Base-by-base conservation (phyloP, 1,284 basidiomycete genomes). In the Chiua sp. region DNA sequence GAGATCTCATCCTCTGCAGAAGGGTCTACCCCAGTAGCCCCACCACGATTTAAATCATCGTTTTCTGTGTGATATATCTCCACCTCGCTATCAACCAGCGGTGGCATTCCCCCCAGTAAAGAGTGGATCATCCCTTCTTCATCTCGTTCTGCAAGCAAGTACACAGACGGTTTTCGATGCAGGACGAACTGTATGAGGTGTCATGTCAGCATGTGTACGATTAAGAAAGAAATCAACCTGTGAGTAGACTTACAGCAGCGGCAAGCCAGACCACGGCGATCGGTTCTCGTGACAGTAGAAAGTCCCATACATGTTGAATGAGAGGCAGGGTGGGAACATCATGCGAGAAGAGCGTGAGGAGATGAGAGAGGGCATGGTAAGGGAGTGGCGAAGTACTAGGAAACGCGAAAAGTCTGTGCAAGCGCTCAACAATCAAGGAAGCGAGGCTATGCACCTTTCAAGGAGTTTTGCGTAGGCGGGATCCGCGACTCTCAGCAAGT, bases 281-380 rank as follows among this genome's bases (percentile, higher is more conserved):
- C 5, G 96, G 96, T 18, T 94, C 94, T 47, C 94, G 83, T 57
- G 87, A 85, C 6, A 98, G 78, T 8, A 98, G 77, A 71, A 89
- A 98, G 76, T 97, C 95, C 72, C 97, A 94, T 50, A 95, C 85
- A 61, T 94, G 87, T 74, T 96, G 94, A 35, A 94, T 91, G 26
- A 95, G 85, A 4, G 88, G 82, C 26, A 96, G 81, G 1, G 90
- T 92, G 12, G 94, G 92, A 59, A 94, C 83, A 68, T 97, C 94
- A 74, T 98, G 96, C 7, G 95, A 90, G 75, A 98, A 93, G 33
- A 98, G 82, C 0, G 95, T 97, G 44, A 98, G 80, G 44, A 98
- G 84, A 78, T 96, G 94, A 15, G 94, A 93, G 11, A 98, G 83
- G 0, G 94, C 93, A 71, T 92, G 95, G 74, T 92, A 94, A 0